A percentile compares a stretch with the other conserved stretches of the same genome.
Evolutionary conservation across 345 rosid species (phyloP).

Genomic region (Eucalyptus rudis): DNA sequence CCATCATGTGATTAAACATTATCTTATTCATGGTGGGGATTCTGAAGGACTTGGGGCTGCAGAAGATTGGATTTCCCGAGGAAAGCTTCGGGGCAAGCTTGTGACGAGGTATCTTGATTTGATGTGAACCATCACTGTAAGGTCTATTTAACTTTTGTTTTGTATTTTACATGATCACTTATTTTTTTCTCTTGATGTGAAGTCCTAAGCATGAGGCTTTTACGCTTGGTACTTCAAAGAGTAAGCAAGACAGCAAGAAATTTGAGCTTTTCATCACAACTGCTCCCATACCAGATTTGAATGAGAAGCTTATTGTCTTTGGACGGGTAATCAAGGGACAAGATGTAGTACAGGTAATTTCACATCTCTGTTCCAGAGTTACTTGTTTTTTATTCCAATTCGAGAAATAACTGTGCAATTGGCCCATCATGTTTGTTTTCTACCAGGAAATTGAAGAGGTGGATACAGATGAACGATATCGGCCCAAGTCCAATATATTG

Average conservation of each 20-base stretch:
- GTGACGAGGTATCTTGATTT: conserved; percentile 31
- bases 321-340: conserved; percentile 75
- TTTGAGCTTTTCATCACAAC: conserved; percentile 73
- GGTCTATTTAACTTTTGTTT: neutral
- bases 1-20: conserved; percentile 73
- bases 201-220: conserved; percentile 85
- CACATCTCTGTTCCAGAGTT: neutral
- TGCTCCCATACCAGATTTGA: conserved; percentile 77
- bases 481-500: conserved; percentile 57
- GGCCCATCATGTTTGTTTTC: neutral
- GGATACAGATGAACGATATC: conserved; percentile 84
- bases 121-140: neutral
- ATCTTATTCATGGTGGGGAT: conserved; percentile 80
- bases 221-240: conserved; percentile 67
- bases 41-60: conserved; percentile 34
- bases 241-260: conserved; percentile 30
- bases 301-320: conserved; percentile 58
- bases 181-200: neutral
- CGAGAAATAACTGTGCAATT: neutral
- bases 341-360: conserved; percentile 73
- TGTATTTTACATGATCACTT: neutral
- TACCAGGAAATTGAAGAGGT: conserved; percentile 93
- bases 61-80: conserved; percentile 78
- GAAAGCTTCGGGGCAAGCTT: conserved; percentile 58
- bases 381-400: neutral